Conservation (phyloP, 2,329 filamentous ascomycete genomes). For the Dendrostoma leiphaemia region DNA sequence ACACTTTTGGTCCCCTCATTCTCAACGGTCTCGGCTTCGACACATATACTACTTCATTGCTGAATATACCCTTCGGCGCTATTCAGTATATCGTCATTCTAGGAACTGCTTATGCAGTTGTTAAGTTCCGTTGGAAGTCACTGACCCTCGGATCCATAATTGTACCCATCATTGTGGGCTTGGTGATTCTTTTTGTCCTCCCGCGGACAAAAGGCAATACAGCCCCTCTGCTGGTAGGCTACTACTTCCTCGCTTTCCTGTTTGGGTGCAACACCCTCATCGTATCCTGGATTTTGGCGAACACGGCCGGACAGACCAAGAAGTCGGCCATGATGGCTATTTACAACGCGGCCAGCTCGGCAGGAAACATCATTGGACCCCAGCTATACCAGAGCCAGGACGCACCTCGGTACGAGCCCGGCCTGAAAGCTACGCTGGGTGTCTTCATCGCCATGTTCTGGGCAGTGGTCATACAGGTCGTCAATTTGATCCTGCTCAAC, state of each 20-base stretch:
- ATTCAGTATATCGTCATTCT: constrained; percentile 61
- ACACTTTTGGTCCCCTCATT: constrained; percentile 65
- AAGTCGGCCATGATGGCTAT: constrained; percentile 63
- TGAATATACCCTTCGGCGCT: constrained; percentile 67
- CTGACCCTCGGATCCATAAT: constrained; percentile 51
- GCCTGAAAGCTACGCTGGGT: constrained; percentile 53
- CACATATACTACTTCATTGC: constrained; percentile 54
- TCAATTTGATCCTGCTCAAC: constrained; percentile 55
- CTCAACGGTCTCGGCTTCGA: constrained; percentile 59
- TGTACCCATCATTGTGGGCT: constrained; percentile 59
- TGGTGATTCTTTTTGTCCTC: constrained; percentile 55
- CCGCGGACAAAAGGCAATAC: constrained; percentile 40
- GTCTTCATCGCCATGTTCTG: constrained; percentile 53
- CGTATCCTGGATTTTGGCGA: constrained; percentile 67
- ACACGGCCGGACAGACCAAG: constrained; percentile 67
- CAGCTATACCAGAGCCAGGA: constrained; percentile 58
- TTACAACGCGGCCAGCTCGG: constrained; percentile 60
- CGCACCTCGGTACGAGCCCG: constrained; percentile 57
- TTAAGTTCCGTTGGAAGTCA: constrained; percentile 56
- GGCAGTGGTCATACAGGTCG: constrained; percentile 52
- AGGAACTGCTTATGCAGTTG: constrained; percentile 55
- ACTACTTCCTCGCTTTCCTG: constrained; percentile 65
- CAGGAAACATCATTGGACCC: constrained; percentile 67
- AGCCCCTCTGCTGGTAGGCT: constrained; percentile 53
- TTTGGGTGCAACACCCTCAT: constrained; percentile 66